Base-by-base conservation (phyloP, 2,329 filamentous ascomycete species). In the Arthrobotrys pseudoclavata region DNA sequence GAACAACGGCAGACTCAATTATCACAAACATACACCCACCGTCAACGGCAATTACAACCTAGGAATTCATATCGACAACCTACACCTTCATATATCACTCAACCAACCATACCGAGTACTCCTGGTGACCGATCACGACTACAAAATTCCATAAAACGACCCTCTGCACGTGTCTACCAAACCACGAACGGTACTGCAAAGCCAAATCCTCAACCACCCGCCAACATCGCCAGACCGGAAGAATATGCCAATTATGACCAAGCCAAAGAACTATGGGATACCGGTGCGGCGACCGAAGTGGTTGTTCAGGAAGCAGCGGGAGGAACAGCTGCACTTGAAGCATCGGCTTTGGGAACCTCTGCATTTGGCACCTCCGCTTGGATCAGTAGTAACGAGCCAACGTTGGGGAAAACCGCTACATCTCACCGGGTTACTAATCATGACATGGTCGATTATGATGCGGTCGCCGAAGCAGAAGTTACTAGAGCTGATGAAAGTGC, bases 11-110 rank as follows among this genome's bases (percentile, higher is more conserved):
- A 76, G 37, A 53, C 40, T 5, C 72, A 76, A 40, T 47, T 76
- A 15, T 76, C 72, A 1, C 72, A 76, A 53, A 52, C 72, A 45
- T 72, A 78, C 45, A 60, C 68, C 18, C 75, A 76, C 45, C 67
- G 75, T 29, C 75, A 78, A 47, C 61, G 75, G 5, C 75, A 78
- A 68, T 72, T 78, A 45, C 75, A 78, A 31, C 75, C 75, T 57
- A 42, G 68, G 29, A 31, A 31, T 15, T 69, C 75, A 6, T 68
- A 53, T 45, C 47, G 69, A 42, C 75, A 72, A 34, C 67, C 75
- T 26, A 71, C 75, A 13, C 62, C 75, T 29, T 63, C 75, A 5
- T 78, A 72, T 15, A 78, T 78, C 47, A 78, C 75, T 2, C 75
- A 78, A 24, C 75, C 75, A 2, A 78, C 75, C 20, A 45, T 78